A percentile compares a stretch with the other conserved stretches of the same genome.
These are phyloP conservation scores for Trifolium repens DNA, from an alignment of 306 rosid genomes.

Conservation along the genomic window DNA sequence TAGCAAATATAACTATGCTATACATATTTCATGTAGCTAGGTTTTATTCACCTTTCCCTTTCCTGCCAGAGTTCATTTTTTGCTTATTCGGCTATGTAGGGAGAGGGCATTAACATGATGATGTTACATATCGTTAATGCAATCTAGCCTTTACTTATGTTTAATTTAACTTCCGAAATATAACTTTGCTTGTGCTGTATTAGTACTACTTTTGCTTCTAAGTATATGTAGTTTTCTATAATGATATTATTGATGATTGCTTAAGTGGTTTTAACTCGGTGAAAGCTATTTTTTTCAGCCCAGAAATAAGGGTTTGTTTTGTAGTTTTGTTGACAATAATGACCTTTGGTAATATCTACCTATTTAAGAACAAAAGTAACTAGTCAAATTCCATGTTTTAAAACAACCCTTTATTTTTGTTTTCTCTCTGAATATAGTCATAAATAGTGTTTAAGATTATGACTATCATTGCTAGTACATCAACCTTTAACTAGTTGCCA, in stretches of 20 bases:
- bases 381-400: background rate
- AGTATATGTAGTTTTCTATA: background rate
- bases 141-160: background rate
- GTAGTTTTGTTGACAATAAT: background rate
- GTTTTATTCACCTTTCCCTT: background rate
- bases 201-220: background rate
- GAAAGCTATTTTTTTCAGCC: background rate
- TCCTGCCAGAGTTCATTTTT: background rate
- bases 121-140: background rate
- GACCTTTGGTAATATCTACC: too few species aligned
- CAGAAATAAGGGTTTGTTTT: background rate
- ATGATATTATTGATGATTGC: background rate
- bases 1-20: background rate
- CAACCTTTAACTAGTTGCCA: too few species aligned
- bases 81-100: background rate
- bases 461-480: background rate
- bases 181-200: background rate
- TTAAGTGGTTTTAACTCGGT: background rate
- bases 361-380: too few species aligned
- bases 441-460: background rate
- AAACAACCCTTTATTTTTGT: background rate
- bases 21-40: background rate
- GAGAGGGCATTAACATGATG: background rate
- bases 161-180: background rate
- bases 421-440: background rate